phyloP scores from a whole-genome alignment of 2,329 filamentous ascomycete species.

The Cordyceps farinosa region DNA sequence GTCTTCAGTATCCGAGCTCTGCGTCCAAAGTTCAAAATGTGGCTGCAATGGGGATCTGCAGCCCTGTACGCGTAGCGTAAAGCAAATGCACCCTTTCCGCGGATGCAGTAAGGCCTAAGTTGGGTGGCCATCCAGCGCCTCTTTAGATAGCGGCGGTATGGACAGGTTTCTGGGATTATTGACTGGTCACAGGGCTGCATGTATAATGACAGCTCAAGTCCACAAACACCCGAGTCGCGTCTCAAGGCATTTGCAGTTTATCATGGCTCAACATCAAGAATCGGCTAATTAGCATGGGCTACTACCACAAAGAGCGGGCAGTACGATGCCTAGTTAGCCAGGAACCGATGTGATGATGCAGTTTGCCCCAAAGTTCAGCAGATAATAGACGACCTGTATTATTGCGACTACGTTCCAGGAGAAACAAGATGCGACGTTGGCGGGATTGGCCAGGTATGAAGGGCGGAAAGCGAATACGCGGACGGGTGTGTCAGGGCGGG shows the following conservation, averaged over 20 bases:
- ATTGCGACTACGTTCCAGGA: not conserved
- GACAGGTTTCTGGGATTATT: not conserved
- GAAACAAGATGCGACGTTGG: not conserved
- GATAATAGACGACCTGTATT: not conserved
- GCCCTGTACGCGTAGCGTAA: not conserved
- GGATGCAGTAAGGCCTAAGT: not conserved
- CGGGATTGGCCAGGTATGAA: not conserved
- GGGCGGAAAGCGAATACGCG: constrained; percentile 7
- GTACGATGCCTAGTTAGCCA: not conserved
- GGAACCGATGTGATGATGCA: not conserved
- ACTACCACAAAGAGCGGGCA: not conserved
- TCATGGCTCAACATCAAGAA: not conserved
- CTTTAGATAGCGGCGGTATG: not conserved
- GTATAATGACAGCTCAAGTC: not conserved
- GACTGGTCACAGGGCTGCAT: not conserved
- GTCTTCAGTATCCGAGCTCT: not conserved
- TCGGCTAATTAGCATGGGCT: not conserved
- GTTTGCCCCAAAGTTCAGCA: not conserved
- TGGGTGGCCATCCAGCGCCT: not conserved
- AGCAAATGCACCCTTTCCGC: not conserved
- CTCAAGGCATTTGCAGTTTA: not conserved
- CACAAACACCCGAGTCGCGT: not conserved
- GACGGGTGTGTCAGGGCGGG: not conserved
- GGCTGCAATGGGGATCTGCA: not conserved
- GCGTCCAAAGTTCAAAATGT: not conserved